phyloP scores from a whole-genome alignment of 1,139 yeast genomes.

The Pichia sp. region DNA sequence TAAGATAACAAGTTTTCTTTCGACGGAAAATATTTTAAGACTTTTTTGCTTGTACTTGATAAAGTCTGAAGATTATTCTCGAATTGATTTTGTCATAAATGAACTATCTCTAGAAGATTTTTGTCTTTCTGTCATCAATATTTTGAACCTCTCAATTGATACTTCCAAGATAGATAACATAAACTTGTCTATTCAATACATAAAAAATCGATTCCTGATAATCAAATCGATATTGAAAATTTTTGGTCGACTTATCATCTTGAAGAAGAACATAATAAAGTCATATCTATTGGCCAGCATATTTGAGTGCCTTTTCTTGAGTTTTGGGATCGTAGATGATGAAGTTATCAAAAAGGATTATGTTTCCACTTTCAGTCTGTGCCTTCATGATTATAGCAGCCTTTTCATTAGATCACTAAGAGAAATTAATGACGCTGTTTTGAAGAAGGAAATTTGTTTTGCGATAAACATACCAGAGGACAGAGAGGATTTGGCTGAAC shows the following conservation, averaged over 20 bases:
- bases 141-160: constrained; percentile 24
- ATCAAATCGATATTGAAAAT: constrained; percentile 23
- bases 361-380: constrained; percentile 7
- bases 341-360: constrained; percentile 5
- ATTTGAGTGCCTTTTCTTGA: constrained; percentile 24
- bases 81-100: constrained; percentile 13
- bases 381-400: constrained; percentile 14
- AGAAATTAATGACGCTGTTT: constrained; percentile 15
- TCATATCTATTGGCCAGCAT: constrained; percentile 22
- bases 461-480: constrained; percentile 8
- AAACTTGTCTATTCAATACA: constrained; percentile 29
- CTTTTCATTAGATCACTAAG: constrained; percentile 21
- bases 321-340: constrained; percentile 15
- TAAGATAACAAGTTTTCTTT: constrained; percentile 20
- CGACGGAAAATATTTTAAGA: constrained; percentile 29
- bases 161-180: constrained; percentile 28
- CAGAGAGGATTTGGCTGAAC: background rate
- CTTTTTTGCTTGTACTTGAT: constrained; percentile 23
- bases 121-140: constrained; percentile 23
- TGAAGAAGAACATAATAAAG: constrained; percentile 17
- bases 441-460: constrained; percentile 9
- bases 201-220: constrained; percentile 25
- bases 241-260: constrained; percentile 15
- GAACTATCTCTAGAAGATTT: constrained; percentile 25
- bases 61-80: constrained; percentile 4